Base-by-base conservation (phyloP, 1,139 yeast species). In the Scheffersomyces parashehatae region DNA sequence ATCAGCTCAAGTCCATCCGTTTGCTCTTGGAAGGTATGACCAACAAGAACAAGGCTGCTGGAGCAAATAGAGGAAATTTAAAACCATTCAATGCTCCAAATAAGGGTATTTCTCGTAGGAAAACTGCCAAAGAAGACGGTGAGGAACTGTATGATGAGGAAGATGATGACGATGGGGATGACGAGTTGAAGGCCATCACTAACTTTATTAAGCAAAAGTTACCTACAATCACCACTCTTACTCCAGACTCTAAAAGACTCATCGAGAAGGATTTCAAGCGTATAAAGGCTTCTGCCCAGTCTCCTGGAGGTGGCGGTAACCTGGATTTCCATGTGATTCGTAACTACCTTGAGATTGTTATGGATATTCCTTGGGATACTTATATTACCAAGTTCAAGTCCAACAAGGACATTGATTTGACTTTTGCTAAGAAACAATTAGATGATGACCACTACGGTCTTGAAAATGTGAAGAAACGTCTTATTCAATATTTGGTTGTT, bases 381-480 rank as follows among this genome's bases (percentile, higher is more conserved):
- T 68, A 59, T 46, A 65, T 72, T 28, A 62, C 77, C 5, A 68
- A 64, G 46, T 73, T 70, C 53, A 55, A 59, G 39, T 55, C 67
- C n/a, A 72, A 73, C 49, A 67, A 64, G 42, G 75, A 73, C 35
- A 68, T 82, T 41, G 81, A 86, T 52, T 64, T 88, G 20, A 61
- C 55, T 1, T 64, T 62, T 10, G 95, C 96, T 0, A 75, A 76
- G 45, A 61, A 65, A 14, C 82, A 83, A 48, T 69, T 91, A 35
- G 89, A 90, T 59, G 75, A 73, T 29, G 97, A 89, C 53, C 97
- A 91, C 65, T 88, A 82, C 60, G 97, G 97, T 0, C 73, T 91
- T 59, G 81, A 82, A 45, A 82, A 84, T 49, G 96, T 89, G 40
- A 91, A 91, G 62, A 85, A 80, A 54, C 75, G 97, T 43, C 75